Evolutionary conservation across 768 basidiomycete species (phyloP), one percentile per base, ranked within the genome.

Genomic region (Mycena rebaudengoi): DNA sequence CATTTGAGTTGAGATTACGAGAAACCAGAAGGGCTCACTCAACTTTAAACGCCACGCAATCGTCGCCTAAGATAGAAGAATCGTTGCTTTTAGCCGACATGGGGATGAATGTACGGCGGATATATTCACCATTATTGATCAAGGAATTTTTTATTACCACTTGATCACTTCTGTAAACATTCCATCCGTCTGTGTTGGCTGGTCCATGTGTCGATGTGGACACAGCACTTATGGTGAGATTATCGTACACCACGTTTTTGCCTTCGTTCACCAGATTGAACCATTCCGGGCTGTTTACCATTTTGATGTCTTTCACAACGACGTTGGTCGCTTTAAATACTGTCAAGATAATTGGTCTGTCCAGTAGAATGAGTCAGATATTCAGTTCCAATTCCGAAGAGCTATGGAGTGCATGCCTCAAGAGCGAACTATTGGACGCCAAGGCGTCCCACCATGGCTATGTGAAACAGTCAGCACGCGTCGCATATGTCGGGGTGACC

Each of bases 101-200:
- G n/a, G n/a, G n/a, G n/a, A n/a, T n/a, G n/a, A n/a, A n/a, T n/a
- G n/a, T n/a, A n/a, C n/a, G n/a, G n/a, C n/a, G n/a, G n/a, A n/a
- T n/a, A n/a, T n/a, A n/a, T n/a, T n/a, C n/a, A n/a, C 81, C 85
- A 54, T 86, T 87, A 37, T 80, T 80, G 46, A 87, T 85, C 35
- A 80, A 74, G 1, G 85, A 85, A 62, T 88, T 81, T 49, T 73
- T 67, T 40, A 88, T 83, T 1, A 74, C 71, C 29, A 88, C 81
- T 54, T 72, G 76, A 66, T 86, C 82, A 65, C 84, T 85, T 30
- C 86, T 82, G 70, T 88, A 88, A 29, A 86, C 82, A 66, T 89
- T 84, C 87, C 87, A 88, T 7, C 88, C 88, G 68, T 89, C 87
- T 6, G 85, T 86, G 65, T 88, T 87, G n/a, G 75, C 73, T 1